A percentile compares a stretch with the other conserved stretches of the same genome.
phyloP scores from a whole-genome alignment of 2,329 filamentous ascomycete genomes.

The Cryphonectria parasitica region DNA sequence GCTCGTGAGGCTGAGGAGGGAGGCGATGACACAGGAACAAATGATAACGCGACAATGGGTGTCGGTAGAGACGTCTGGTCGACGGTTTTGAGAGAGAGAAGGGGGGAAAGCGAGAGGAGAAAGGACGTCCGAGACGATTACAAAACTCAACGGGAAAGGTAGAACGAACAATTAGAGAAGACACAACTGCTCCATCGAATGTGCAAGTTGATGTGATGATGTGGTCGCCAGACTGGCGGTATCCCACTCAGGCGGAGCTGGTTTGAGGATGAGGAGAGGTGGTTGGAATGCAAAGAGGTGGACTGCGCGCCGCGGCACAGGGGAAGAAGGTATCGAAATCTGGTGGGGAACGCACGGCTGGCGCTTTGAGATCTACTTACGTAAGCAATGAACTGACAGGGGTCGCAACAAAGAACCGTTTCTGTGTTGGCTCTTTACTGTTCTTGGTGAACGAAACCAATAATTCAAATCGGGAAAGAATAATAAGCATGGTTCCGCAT shows the following conservation, averaged over 20 bases:
- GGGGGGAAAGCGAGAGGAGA: conserved; percentile 29
- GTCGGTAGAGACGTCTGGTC: conserved; percentile 22
- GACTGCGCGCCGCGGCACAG: conserved; percentile 3
- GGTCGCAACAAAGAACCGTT: not conserved
- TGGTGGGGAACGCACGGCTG: conserved; percentile 4
- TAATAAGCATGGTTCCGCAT: not conserved
- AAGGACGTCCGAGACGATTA: conserved; percentile 21
- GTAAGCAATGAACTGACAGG: not conserved
- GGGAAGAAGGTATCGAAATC: conserved; percentile 6
- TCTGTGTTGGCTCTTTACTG: not conserved
- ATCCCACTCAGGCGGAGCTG: conserved; percentile 24
- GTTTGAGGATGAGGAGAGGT: conserved; percentile 19
- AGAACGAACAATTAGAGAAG: conserved; percentile 32
- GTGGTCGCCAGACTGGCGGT: conserved; percentile 24
- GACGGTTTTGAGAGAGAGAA: conserved; percentile 19
- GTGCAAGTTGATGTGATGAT: conserved; percentile 20
- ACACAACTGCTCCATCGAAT: conserved; percentile 24
- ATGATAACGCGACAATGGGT: conserved; percentile 33
- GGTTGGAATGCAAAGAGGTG: not conserved
- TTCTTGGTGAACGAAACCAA: not conserved
- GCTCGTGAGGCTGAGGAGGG: conserved; percentile 34
- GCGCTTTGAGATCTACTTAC: not conserved
- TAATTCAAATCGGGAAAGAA: not conserved
- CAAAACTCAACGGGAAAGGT: conserved; percentile 30
- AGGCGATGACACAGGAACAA: conserved; percentile 52